A percentile compares a stretch with the other conserved stretches of the same genome.
Conservation (phyloP, 495 filamentous ascomycete species). For the Corynascus novoguineensis region DNA sequence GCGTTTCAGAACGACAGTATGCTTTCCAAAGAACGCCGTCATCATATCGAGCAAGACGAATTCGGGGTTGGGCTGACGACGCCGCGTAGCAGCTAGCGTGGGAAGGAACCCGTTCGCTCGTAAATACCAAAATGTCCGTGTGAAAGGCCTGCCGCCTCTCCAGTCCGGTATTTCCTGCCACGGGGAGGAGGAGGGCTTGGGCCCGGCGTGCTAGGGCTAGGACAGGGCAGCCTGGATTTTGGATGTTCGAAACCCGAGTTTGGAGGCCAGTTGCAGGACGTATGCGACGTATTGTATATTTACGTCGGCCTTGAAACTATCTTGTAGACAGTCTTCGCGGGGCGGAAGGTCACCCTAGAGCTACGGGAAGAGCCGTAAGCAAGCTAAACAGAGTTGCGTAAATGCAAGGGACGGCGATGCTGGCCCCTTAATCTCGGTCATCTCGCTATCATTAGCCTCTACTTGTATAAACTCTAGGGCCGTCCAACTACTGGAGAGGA, state of each 20-base stretch:
- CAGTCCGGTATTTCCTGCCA: slow-evolving; percentile 14
- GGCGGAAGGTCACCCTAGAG: slow-evolving; percentile 8
- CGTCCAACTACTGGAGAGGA: slow-evolving; percentile 10
- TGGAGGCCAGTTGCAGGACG: slow-evolving; percentile 5
- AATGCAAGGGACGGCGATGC: slow-evolving; percentile 10
- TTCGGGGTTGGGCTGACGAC: slow-evolving; percentile 13
- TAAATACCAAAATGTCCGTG: slow-evolving; percentile 13
- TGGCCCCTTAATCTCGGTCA: slow-evolving; percentile 11
- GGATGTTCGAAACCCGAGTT: slow-evolving; percentile 13
- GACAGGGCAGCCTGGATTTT: slow-evolving; percentile 10
- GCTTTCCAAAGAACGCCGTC: slow-evolving; percentile 13
- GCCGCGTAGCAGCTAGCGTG: slow-evolving; percentile 7
- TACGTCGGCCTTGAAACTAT: slow-evolving; percentile 11
- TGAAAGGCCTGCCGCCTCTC: slow-evolving; percentile 16
- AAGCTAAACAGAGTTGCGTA: slow-evolving; percentile 13
- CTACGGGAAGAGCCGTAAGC: slow-evolving; percentile 12
- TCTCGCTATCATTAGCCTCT: slow-evolving; percentile 5
- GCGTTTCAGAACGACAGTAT: slow-evolving; percentile 9
- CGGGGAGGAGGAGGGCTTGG: neutral
- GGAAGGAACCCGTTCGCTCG: slow-evolving; percentile 12
- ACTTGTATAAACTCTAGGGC: slow-evolving; percentile 12
- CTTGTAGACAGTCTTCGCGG: slow-evolving; percentile 10
- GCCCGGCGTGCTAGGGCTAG: neutral
- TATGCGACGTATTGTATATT: slow-evolving; percentile 8
- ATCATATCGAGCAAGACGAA: slow-evolving; percentile 14